phyloP scores from a whole-genome alignment of 192 early-diverging fungal genomes.

The Gigaspora rosea region DNA sequence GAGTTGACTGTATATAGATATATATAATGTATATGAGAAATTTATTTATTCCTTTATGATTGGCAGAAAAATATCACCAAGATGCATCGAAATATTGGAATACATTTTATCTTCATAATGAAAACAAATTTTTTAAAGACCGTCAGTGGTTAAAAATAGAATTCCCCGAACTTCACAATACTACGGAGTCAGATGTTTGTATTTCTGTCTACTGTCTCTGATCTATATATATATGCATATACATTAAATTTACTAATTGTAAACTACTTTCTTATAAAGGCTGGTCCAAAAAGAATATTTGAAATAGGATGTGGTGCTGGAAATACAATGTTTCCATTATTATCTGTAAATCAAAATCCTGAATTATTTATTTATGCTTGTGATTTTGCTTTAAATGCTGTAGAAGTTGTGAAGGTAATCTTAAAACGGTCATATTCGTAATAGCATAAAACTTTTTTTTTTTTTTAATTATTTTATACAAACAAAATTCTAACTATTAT shows the following conservation, averaged over 20 bases:
- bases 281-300: slow-evolving; percentile 64
- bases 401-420: slow-evolving; percentile 84
- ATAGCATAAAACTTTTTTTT: too few relatives aligned
- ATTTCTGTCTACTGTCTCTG: neutral
- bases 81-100: slow-evolving; percentile 69
- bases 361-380: slow-evolving; percentile 89
- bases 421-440: neutral
- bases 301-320: slow-evolving; percentile 99
- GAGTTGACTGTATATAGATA: too few relatives aligned
- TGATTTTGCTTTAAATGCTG: slow-evolving; percentile 89
- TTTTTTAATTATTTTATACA: too few relatives aligned
- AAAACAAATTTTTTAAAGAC: slow-evolving; percentile 95
- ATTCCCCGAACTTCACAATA: slow-evolving; percentile 83
- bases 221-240: neutral
- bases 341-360: slow-evolving; percentile 72
- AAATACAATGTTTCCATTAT: slow-evolving; percentile 91
- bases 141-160: slow-evolving; percentile 94
- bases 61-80: slow-evolving; percentile 46
- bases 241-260: slow-evolving; percentile 6
- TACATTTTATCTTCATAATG: slow-evolving; percentile 81
- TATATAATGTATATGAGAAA: too few relatives aligned
- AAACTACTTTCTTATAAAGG: slow-evolving; percentile 42
- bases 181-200: slow-evolving; percentile 49
- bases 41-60: neutral
- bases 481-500: neutral